Evolutionary conservation across 2,329 filamentous ascomycete genomes (phyloP).

Genomic region (Colletotrichum limetticola): DNA sequence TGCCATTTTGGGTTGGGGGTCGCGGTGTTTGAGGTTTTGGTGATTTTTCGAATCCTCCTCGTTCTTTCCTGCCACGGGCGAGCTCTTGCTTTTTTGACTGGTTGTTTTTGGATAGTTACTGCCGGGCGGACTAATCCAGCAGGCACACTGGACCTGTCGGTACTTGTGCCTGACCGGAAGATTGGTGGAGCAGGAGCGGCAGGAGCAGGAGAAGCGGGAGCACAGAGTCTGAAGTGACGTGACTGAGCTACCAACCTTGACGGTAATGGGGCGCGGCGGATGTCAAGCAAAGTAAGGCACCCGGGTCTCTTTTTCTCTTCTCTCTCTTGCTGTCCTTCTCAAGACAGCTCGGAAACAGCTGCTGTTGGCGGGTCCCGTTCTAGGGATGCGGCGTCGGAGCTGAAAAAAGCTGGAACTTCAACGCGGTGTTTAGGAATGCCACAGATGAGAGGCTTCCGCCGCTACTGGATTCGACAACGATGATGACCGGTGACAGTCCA

Average conservation of each 20-base stretch:
- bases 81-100: not conserved
- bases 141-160: not conserved
- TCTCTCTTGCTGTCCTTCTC: not conserved
- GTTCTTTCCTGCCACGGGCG: slow-evolving; percentile 34
- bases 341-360: not conserved
- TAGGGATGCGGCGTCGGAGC: slow-evolving; percentile 37
- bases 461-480: not conserved
- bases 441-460: not conserved
- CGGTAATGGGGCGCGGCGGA: not conserved
- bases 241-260: not conserved
- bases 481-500: not conserved
- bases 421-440: slow-evolving; percentile 21
- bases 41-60: not conserved
- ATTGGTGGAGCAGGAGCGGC: not conserved
- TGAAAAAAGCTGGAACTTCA: slow-evolving; percentile 15
- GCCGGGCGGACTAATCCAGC: not conserved
- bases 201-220: not conserved
- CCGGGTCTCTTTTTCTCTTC: not conserved
- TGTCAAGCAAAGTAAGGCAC: not conserved
- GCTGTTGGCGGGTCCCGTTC: slow-evolving; percentile 4
- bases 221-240: not conserved
- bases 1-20: slow-evolving; percentile 18
- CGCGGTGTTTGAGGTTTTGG: not conserved
- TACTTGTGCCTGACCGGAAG: slow-evolving; percentile 4
- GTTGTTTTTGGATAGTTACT: not conserved